Base-by-base conservation (phyloP, 768 basidiomycete genomes). In the Filobasidium floriforme region DNA sequence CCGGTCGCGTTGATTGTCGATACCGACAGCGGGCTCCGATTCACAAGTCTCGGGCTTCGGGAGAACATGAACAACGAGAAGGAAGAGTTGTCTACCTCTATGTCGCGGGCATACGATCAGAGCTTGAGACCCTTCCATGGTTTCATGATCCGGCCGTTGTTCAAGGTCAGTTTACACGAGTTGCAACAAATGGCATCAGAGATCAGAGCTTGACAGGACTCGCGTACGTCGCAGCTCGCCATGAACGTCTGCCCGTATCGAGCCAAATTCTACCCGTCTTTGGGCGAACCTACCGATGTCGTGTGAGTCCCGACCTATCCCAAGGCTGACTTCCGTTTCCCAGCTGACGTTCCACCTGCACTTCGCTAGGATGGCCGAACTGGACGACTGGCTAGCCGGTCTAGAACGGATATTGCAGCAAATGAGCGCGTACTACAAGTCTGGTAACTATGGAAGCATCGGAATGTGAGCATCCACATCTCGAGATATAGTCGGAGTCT, bases 81-180 rank as follows among this genome's bases (percentile, higher is more conserved):
- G 1, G 83, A 85, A 65, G 89, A 92, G 76, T 85, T 99, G 18
- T 73, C 85, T 1, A 79, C 70, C 0, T 88, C 88, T 26, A 98
- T 99, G 79, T 86, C 81, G 37, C 85, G 85, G 57, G 84, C 89
- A 0, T 99, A 99, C 77, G 87, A 87, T 18, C 82, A 70, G 11
- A 93, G 89, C 12, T 81, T 99, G 75, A 92, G 87, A 81, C 82
- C 87, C 72, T 86, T 86, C 80, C 94, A 99, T 79, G 73, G 73
- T 0, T 73, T 79, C 66, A 84, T 87, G 71, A 81, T 85, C 43
- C 79, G 81, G 69, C 82, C 82, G 49, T 66, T 85, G 66, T 87
- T 87, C 76, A 71, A 80, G 14, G 85, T 86, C 67, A 67, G 85
- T 81, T 49, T 28, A 57, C 4, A n/a, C 40, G 29, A 9, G 32